Evolutionary conservation across 1,284 basidiomycete genomes (phyloP).

Genomic region (Puccinia horiana): DNA sequence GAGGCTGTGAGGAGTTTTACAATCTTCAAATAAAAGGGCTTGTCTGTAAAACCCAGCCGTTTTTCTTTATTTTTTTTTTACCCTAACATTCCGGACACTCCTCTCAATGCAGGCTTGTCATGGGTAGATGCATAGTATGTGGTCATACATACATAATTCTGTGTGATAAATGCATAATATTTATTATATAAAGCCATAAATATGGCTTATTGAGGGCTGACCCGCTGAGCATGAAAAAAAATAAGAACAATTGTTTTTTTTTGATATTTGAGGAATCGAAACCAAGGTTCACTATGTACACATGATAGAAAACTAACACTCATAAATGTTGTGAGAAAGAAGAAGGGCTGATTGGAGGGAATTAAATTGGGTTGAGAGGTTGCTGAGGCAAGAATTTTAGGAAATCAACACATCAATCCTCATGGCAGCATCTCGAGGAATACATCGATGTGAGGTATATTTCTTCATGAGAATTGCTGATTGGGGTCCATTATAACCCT

Average conservation of each 20-base stretch:
- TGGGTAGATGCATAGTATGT: too few relatives aligned
- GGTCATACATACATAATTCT: neutral
- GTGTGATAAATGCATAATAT: neutral
- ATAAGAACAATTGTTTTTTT: too few relatives aligned
- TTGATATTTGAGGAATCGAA: too few relatives aligned
- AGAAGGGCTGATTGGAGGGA: neutral
- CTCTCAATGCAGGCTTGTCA: neutral
- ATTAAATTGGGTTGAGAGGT: too few relatives aligned
- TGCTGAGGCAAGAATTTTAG: neutral
- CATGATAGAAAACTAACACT: too few relatives aligned
- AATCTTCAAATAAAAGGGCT: too few relatives aligned
- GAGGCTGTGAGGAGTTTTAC: too few relatives aligned
- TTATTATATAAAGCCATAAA: too few relatives aligned
- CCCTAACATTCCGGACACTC: neutral
- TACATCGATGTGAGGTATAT: slow-evolving; percentile 7
- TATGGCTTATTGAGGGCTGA: too few relatives aligned
- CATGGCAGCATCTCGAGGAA: neutral
- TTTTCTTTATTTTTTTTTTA: slow-evolving; percentile 18
- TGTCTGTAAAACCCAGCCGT: too few relatives aligned
- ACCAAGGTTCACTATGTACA: too few relatives aligned
- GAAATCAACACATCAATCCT: slow-evolving; percentile 2
- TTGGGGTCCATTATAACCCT: slow-evolving; percentile 13
- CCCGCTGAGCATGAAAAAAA: too few relatives aligned
- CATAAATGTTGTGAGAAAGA: neutral
- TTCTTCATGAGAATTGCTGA: neutral